Percentiles rank a stretch among this genome's conserved stretches.
Evolutionary conservation across 768 basidiomycete species (phyloP).

Genomic region (Amanita muscaria): DNA sequence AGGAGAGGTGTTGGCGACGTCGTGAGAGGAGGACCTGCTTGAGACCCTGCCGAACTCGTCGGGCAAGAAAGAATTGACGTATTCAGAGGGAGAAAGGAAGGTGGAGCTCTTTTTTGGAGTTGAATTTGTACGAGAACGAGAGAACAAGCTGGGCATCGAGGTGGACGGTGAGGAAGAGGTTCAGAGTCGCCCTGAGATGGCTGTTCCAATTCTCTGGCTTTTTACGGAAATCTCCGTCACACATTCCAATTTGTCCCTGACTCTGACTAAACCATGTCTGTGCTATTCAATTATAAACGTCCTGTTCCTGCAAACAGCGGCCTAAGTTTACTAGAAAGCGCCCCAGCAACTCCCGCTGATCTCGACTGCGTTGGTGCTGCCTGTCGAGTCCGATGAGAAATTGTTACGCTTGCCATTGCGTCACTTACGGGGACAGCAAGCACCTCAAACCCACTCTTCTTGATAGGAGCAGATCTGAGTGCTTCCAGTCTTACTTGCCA

Average conservation of each 20-base stretch:
- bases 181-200: no score
- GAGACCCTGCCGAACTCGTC: conserved; percentile 64
- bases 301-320: background rate
- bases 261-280: background rate
- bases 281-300: background rate
- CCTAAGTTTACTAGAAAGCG: background rate
- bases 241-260: background rate
- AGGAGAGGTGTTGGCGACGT: conserved; percentile 15
- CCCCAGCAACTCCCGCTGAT: background rate
- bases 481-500: background rate
- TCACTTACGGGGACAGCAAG: background rate
- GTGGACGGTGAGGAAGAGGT: conserved; percentile 26
- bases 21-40: conserved; percentile 34
- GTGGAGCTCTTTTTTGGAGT: conserved; percentile 34
- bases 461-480: background rate
- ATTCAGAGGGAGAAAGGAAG: conserved; percentile 17
- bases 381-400: background rate
- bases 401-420: background rate
- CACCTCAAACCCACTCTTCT: background rate
- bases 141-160: conserved; percentile 69
- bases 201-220: conserved; percentile 13
- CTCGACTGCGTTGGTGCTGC: background rate
- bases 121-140: conserved; percentile 57
- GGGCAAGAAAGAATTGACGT: conserved; percentile 19
- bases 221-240: conserved; percentile 20